Base-by-base conservation (phyloP, 345 rosid species). In the Barbarea vulgaris region DNA sequence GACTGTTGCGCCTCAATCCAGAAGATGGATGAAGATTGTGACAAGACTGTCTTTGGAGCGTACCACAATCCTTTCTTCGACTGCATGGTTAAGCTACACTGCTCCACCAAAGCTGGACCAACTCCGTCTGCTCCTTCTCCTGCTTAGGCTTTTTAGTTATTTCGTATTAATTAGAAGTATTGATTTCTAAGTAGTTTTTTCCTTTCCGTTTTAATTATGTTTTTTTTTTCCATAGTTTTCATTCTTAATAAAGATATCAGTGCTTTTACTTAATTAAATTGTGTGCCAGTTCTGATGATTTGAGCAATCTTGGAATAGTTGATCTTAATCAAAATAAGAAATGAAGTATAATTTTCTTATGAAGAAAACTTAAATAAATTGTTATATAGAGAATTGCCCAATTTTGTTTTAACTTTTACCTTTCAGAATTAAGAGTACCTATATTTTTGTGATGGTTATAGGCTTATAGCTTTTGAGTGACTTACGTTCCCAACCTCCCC, bases 21-120 rank as follows among this genome's bases (percentile, higher is more conserved):
- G 18, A 77, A 77, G 33, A 77, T 77, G 75, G 22, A 61, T 30
- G 57, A 14, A 19, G 79, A 76, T 9, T 76, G 79, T 42, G 69
- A 76, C 10, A 76, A 68, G 74, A 76, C 79, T 24, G 9, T 76
- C 39, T 76, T 76, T 76, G 79, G 79, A 60, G 55, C 74, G 1
- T 76, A 2, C n/a, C 79, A 76, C 15, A 76, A 68, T 56, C 63
- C 69, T 76, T 76, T 51, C 69, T 76, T 76, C 11, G 22, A 76
- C 50, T 68, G 64, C 30, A 0, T 60, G 4, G 74, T 76, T 41
- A 76, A 76, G 57, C 27, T 68, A 0, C 64, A 69, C 52, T 76
- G 79, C n/a, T 63, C 79, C 13, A 21, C 56, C 48, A 76, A 76
- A 61, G 28, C 69, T 36, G 53, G 10, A 18, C 30, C 78, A 37